Percentiles rank a stretch among this genome's conserved stretches.
Evolutionary conservation across 768 basidiomycete genomes (phyloP).

Genomic region (Paxillus ammoniavirescens): DNA sequence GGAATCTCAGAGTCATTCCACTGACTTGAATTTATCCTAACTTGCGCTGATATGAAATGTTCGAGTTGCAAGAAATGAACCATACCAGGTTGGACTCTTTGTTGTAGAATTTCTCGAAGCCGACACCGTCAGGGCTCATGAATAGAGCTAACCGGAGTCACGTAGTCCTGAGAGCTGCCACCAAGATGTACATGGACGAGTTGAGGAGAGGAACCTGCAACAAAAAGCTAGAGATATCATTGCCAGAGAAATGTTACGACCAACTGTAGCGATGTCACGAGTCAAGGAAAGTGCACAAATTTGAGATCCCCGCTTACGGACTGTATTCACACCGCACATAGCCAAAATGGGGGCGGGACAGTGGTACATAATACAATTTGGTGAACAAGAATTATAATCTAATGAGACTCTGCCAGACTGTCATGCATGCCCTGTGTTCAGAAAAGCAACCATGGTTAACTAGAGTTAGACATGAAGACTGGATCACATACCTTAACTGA

Average conservation of each 20-base stretch:
- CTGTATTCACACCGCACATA: too few relatives aligned
- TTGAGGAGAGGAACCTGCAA: constrained; percentile 72
- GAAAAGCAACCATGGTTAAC: too few relatives aligned
- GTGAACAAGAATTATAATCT: too few relatives aligned
- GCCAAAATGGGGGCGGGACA: too few relatives aligned
- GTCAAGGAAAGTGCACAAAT: not conserved
- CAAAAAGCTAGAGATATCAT: constrained; percentile 38
- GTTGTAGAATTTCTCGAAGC: constrained; percentile 48
- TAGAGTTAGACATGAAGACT: too few relatives aligned
- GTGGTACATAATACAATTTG: too few relatives aligned
- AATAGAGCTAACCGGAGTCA: constrained; percentile 46
- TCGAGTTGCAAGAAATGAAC: not conserved
- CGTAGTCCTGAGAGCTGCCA: constrained; percentile 78
- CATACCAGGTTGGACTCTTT: constrained; percentile 41
- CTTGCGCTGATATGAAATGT: not conserved
- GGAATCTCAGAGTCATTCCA: too few relatives aligned
- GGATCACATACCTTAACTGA: too few relatives aligned
- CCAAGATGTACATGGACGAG: constrained; percentile 70
- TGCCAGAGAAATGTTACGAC: constrained; percentile 7
- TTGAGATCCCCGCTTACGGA: too few relatives aligned
- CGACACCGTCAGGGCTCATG: constrained; percentile 43
- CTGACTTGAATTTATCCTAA: too few relatives aligned
- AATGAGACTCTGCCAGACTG: too few relatives aligned
- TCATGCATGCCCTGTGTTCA: too few relatives aligned
- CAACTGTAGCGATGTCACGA: constrained; percentile 7